These are phyloP conservation scores for Aciculosporium take DNA, from an alignment of 2,329 filamentous ascomycete species.

Conservation along the genomic window DNA sequence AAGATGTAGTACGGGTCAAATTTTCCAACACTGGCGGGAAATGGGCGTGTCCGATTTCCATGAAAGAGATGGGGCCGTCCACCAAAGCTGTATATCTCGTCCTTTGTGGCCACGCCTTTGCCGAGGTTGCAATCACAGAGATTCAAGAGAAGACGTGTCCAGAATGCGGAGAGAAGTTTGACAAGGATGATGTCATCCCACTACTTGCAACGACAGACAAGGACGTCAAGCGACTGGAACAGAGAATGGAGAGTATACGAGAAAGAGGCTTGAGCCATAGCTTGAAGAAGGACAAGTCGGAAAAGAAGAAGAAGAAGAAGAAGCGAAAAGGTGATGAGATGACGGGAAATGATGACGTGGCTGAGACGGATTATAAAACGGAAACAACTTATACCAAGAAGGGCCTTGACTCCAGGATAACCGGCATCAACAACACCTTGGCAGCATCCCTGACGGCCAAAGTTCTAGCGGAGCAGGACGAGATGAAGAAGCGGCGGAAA, in stretches of 20 bases:
- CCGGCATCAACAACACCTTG: constrained; percentile 73
- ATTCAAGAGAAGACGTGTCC: constrained; percentile 49
- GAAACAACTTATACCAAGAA: constrained; percentile 16
- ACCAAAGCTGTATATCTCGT: constrained; percentile 79
- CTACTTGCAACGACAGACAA: constrained; percentile 59
- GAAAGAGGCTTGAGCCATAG: constrained; percentile 68
- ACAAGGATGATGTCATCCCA: constrained; percentile 61
- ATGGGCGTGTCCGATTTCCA: constrained; percentile 76
- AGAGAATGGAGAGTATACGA: constrained; percentile 53
- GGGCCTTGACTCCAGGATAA: constrained; percentile 21
- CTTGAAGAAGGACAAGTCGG: constrained; percentile 63
- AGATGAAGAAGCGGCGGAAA: constrained; percentile 65
- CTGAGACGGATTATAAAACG: constrained; percentile 35
- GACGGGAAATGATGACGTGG: constrained; percentile 23
- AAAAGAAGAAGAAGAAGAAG: constrained; percentile 47
- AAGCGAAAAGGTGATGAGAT: constrained; percentile 43
- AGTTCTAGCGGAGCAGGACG: constrained; percentile 76
- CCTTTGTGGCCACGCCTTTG: constrained; percentile 90
- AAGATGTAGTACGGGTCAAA: constrained; percentile 76
- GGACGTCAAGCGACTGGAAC: constrained; percentile 54
- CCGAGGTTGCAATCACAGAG: constrained; percentile 71
- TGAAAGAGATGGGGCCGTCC: constrained; percentile 67
- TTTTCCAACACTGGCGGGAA: constrained; percentile 42
- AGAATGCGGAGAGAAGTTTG: constrained; percentile 65
- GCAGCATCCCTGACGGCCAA: constrained; percentile 76